These are phyloP conservation scores for Boletus coccyginus DNA, from an alignment of 768 basidiomycete genomes.

Conservation along the genomic window DNA sequence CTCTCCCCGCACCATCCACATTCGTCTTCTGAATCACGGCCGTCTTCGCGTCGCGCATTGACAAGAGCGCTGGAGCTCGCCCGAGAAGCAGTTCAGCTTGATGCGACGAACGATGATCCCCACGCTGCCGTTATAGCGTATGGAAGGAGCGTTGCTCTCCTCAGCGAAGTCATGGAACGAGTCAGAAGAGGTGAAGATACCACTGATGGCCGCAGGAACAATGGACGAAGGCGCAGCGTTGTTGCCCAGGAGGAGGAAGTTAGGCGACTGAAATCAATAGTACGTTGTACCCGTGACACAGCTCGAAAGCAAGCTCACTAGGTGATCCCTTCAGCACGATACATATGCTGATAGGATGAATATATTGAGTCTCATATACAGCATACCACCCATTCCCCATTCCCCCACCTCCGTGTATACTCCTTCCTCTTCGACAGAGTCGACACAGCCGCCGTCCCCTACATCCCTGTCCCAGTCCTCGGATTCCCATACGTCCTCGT, in stretches of 20 bases:
- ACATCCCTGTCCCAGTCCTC: slow-evolving; percentile 38
- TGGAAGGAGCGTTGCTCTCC: slow-evolving; percentile 77
- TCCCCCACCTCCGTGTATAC: slow-evolving; percentile 54
- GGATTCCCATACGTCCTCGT: slow-evolving; percentile 50
- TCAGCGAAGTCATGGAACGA: slow-evolving; percentile 91
- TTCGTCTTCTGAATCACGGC: slow-evolving; percentile 44
- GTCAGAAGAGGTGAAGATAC: slow-evolving; percentile 84
- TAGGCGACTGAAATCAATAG: slow-evolving; percentile 80
- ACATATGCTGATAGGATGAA: slow-evolving; percentile 95
- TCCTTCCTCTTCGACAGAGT: slow-evolving; percentile 37
- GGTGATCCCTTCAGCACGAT: slow-evolving; percentile 62
- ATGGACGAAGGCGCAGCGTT: slow-evolving; percentile 68
- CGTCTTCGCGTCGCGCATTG: slow-evolving; percentile 80
- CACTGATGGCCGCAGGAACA: slow-evolving; percentile 59
- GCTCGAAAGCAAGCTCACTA: slow-evolving; percentile 13
- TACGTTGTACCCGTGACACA: slow-evolving; percentile 42
- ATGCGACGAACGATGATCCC: slow-evolving; percentile 85
- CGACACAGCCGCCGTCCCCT: slow-evolving; percentile 37
- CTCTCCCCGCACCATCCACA: slow-evolving; percentile 46
- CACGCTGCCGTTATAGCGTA: slow-evolving; percentile 89
- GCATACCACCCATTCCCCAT: slow-evolving; percentile 74
- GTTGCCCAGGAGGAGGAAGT: slow-evolving; percentile 94
- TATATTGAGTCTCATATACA: slow-evolving; percentile 86
- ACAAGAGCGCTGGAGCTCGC: slow-evolving; percentile 86
- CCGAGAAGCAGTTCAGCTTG: slow-evolving; percentile 84